These are phyloP conservation scores for Davidsoniella eucalypti DNA, from an alignment of 2,329 filamentous ascomycete species.

Conservation along the genomic window DNA sequence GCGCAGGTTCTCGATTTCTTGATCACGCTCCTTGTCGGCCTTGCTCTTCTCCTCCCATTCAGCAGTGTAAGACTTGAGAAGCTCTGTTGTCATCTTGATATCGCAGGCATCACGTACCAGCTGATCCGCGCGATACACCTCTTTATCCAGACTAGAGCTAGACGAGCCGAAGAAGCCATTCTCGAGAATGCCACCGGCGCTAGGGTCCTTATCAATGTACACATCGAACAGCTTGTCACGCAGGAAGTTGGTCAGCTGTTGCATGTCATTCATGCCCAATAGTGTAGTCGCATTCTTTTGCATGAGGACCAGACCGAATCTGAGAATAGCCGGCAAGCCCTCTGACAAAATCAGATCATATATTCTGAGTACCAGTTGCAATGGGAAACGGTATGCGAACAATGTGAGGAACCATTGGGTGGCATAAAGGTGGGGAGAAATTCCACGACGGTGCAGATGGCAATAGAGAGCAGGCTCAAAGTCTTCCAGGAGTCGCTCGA, in stretches of 20 bases:
- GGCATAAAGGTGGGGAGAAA: slow-evolving; percentile 83
- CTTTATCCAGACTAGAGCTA: slow-evolving; percentile 77
- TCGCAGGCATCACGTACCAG: slow-evolving; percentile 86
- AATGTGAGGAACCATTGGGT: slow-evolving; percentile 98
- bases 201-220: slow-evolving; percentile 89
- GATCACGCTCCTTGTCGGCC: slow-evolving; percentile 65
- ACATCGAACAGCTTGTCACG: slow-evolving; percentile 92
- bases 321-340: slow-evolving; percentile 80
- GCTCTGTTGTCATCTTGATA: slow-evolving; percentile 67
- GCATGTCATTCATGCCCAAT: slow-evolving; percentile 80
- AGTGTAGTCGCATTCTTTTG: slow-evolving; percentile 73
- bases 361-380: slow-evolving; percentile 88
- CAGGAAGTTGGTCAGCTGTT: slow-evolving; percentile 69
- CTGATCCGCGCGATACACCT: slow-evolving; percentile 86
- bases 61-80: slow-evolving; percentile 59
- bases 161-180: slow-evolving; percentile 95
- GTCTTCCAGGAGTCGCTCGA: slow-evolving; percentile 86
- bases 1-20: slow-evolving; percentile 61
- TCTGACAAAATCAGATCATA: slow-evolving; percentile 93
- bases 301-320: slow-evolving; percentile 92
- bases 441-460: slow-evolving; percentile 73
- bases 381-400: slow-evolving; percentile 94
- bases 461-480: slow-evolving; percentile 88
- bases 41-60: slow-evolving; percentile 90
- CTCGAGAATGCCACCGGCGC: slow-evolving; percentile 81